Evolutionary conservation across 345 rosid genomes (phyloP).

Genomic region (Hypericum androsaemum): DNA sequence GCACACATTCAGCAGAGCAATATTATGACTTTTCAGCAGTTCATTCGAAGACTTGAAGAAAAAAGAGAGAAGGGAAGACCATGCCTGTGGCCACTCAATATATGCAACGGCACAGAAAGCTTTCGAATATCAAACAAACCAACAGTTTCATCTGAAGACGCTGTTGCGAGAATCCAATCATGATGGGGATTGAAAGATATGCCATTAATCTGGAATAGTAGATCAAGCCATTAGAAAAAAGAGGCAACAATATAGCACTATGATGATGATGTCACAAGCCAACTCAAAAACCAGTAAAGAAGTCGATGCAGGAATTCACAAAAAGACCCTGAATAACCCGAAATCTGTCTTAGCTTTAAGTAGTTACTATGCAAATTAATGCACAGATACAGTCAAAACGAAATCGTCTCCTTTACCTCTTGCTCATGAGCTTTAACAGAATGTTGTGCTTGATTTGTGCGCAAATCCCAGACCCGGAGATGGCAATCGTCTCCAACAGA

Average conservation of each 20-base stretch:
- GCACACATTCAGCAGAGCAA: too few relatives aligned
- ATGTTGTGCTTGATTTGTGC: conserved; percentile 59
- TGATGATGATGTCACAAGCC: too few relatives aligned
- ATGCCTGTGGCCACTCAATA: conserved; percentile 65
- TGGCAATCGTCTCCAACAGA: conserved; percentile 83
- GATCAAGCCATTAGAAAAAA: too few relatives aligned
- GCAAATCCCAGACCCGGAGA: conserved; percentile 77
- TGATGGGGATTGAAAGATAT: conserved; percentile 79
- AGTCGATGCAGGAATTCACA: too few relatives aligned
- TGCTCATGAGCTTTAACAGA: conserved; percentile 69
- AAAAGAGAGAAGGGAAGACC: conserved; percentile 9
- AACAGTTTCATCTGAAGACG: conserved; percentile 77
- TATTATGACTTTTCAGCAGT: too few relatives aligned
- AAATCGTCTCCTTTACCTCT: conserved; percentile 39
- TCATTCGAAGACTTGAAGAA: too few relatives aligned
- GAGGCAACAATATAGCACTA: too few relatives aligned
- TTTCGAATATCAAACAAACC: conserved; percentile 76
- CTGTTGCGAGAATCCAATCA: conserved; percentile 89
- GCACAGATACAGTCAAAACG: background rate
- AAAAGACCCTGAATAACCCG: too few relatives aligned
- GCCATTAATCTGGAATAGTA: conserved; percentile 49
- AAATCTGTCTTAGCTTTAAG: too few relatives aligned
- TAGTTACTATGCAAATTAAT: too few relatives aligned
- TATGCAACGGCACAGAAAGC: conserved; percentile 53
- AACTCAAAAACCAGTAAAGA: too few relatives aligned